Conservation (phyloP, 1,284 basidiomycete species). For the Sporisorium sorghi region DNA sequence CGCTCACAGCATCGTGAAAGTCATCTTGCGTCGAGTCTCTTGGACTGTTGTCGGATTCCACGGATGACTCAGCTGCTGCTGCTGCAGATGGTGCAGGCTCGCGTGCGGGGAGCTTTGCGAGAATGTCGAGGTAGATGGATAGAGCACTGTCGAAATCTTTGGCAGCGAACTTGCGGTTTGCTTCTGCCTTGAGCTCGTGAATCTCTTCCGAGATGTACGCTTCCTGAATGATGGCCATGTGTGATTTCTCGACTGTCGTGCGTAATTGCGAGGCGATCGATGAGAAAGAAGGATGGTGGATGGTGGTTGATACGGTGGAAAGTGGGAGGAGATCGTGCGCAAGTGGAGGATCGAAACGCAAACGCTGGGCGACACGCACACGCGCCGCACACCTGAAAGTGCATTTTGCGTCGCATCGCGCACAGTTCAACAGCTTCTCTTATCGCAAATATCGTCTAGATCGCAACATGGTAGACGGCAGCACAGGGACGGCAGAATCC, state of each 20-base stretch:
- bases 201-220: slow-evolving; percentile 45
- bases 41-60: not conserved
- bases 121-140: slow-evolving; percentile 49
- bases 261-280: not conserved
- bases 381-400: not conserved
- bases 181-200: slow-evolving; percentile 46
- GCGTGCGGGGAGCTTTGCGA: slow-evolving; percentile 42
- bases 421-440: slow-evolving; percentile 14
- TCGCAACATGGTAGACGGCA: not conserved
- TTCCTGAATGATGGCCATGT: slow-evolving; percentile 40
- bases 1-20: not conserved
- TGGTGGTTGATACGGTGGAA: not conserved
- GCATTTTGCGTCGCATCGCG: not conserved
- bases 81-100: slow-evolving; percentile 1
- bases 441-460: not conserved
- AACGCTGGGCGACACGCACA: slow-evolving; percentile 7
- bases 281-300: not conserved
- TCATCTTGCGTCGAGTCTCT: not conserved
- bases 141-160: slow-evolving; percentile 52
- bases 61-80: not conserved
- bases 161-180: slow-evolving; percentile 46
- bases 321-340: not conserved
- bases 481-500: not conserved
- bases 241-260: not conserved
- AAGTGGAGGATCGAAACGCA: slow-evolving; percentile 18